A percentile compares a stretch with the other conserved stretches of the same genome.
Evolutionary conservation across 345 rosid species (phyloP).

Genomic region (Aegle marmelos): DNA sequence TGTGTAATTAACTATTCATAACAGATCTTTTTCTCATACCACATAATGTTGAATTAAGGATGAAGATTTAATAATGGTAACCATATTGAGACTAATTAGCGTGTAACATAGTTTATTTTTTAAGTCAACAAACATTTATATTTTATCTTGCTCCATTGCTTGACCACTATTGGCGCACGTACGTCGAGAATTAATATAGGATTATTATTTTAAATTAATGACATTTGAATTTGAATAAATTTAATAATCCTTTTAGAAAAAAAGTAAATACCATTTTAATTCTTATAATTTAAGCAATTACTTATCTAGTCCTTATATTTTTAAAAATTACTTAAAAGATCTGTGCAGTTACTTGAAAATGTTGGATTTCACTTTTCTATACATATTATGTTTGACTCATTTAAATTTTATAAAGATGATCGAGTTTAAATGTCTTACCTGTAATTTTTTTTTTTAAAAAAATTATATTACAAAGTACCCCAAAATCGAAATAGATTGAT

Average conservation of each 20-base stretch:
- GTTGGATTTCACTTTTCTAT: too few species aligned
- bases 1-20: conserved; percentile 2
- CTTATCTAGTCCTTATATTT: too few species aligned
- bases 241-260: background rate
- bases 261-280: too few species aligned
- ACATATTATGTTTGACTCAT: too few species aligned
- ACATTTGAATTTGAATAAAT: background rate
- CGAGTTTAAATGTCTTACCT: too few species aligned
- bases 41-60: background rate
- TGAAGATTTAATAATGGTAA: background rate
- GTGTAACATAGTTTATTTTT: background rate
- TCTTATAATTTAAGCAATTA: too few species aligned
- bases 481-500: too few species aligned
- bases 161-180: background rate
- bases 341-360: too few species aligned
- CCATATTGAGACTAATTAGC: background rate
- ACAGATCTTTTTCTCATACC: background rate
- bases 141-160: background rate
- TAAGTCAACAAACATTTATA: conserved; percentile 2
- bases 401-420: too few species aligned
- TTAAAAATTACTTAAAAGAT: too few species aligned
- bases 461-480: too few species aligned
- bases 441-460: too few species aligned
- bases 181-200: background rate
- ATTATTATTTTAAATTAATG: background rate